Conservation (phyloP, 106 monocot genomes). For the Acorus calamus region DNA sequence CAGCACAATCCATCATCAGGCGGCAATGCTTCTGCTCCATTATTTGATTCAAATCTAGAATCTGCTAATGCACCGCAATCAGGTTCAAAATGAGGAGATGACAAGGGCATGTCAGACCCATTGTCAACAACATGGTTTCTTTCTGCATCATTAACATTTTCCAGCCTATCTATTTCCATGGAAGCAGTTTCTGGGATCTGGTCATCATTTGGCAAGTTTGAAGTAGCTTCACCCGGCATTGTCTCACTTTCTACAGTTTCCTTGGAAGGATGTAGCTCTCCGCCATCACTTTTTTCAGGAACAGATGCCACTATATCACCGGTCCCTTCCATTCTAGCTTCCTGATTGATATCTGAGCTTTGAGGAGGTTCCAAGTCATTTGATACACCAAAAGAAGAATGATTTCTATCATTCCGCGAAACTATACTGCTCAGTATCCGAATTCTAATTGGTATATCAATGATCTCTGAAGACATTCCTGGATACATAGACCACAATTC, state of each 20-base stretch:
- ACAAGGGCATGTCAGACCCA: not conserved
- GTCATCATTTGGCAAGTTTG: slow-evolving; percentile 2
- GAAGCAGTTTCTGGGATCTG: not conserved
- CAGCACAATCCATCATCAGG: slow-evolving; percentile 2
- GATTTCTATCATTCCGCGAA: slow-evolving; percentile 12
- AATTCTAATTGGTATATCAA: slow-evolving; percentile 23
- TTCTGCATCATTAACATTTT: not conserved
- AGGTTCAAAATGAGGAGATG: slow-evolving; percentile 1
- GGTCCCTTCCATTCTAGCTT: slow-evolving; percentile 12
- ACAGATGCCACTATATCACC: not conserved
- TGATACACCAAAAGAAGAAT: slow-evolving; percentile 13
- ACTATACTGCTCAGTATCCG: slow-evolving; percentile 16
- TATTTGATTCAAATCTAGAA: slow-evolving; percentile 4
- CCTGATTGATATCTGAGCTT: slow-evolving; percentile 8
- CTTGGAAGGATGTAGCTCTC: slow-evolving; percentile 12
- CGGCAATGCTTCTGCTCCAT: not conserved
- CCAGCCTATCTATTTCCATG: slow-evolving; percentile 4
- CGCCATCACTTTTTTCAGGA: slow-evolving; percentile 12
- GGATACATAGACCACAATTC: slow-evolving; percentile 8
- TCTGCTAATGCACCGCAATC: not conserved
- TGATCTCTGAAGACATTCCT: slow-evolving; percentile 55
- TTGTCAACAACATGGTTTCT: not conserved
- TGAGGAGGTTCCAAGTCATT: slow-evolving; percentile 13
- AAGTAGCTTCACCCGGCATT: not conserved
- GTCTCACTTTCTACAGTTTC: slow-evolving; percentile 8